Conservation (phyloP, 768 basidiomycete genomes). For the Naganishia vishniacii region DNA sequence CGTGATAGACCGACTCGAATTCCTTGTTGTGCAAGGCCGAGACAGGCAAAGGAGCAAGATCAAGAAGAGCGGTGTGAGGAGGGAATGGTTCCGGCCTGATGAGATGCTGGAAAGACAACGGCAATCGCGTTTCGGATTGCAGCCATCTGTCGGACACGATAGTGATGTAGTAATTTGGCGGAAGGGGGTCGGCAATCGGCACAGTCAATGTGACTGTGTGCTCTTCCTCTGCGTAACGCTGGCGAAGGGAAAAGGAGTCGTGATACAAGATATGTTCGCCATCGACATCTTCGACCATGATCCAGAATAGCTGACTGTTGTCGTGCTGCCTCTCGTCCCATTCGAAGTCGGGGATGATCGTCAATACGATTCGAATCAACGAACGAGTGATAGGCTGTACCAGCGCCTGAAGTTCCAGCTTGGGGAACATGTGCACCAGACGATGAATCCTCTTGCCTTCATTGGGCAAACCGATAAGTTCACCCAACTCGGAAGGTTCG, state of each 20-base stretch:
- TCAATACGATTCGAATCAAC: slow-evolving; percentile 82
- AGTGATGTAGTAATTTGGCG: slow-evolving; percentile 96
- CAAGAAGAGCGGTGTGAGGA: slow-evolving; percentile 80
- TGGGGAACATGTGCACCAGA: slow-evolving; percentile 93
- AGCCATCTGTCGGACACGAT: slow-evolving; percentile 92
- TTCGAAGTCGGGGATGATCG: slow-evolving; percentile 93
- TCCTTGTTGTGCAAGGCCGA: slow-evolving; percentile 89
- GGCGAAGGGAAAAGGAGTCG: slow-evolving; percentile 83
- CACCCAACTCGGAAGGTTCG: slow-evolving; percentile 76
- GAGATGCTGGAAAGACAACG: slow-evolving; percentile 95
- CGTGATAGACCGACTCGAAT: slow-evolving; percentile 78
- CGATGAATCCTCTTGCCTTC: slow-evolving; percentile 86
- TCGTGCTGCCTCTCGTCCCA: slow-evolving; percentile 97
- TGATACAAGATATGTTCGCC: slow-evolving; percentile 95
- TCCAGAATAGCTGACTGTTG: slow-evolving; percentile 78
- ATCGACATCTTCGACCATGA: slow-evolving; percentile 93
- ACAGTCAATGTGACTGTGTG: slow-evolving; percentile 92
- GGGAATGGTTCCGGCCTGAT: slow-evolving; percentile 98
- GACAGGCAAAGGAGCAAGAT: slow-evolving; percentile 82
- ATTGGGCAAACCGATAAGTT: slow-evolving; percentile 87
- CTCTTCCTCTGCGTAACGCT: slow-evolving; percentile 85
- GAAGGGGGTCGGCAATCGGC: slow-evolving; percentile 93
- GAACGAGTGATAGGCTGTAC: slow-evolving; percentile 95
- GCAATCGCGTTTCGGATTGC: slow-evolving; percentile 86
- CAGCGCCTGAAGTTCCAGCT: slow-evolving; percentile 89